Percentiles rank a stretch among this genome's conserved stretches.
Evolutionary conservation across 768 basidiomycete genomes (phyloP).

Genomic region (Mycena haematopus): DNA sequence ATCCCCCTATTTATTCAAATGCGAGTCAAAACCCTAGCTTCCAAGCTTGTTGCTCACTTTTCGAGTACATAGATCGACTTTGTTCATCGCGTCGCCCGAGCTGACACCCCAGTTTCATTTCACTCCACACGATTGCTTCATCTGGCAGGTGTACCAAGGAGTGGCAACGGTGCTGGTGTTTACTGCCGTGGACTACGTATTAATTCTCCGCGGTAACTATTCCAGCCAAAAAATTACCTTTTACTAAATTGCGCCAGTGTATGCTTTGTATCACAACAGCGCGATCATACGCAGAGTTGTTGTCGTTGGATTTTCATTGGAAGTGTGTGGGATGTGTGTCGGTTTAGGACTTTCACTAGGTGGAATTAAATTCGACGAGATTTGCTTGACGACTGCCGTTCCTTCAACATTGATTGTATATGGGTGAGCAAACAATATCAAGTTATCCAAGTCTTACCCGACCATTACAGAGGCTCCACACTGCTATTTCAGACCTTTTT

Average conservation of each 20-base stretch:
- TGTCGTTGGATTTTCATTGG: constrained; percentile 35
- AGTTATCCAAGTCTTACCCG: not conserved
- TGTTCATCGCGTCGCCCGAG: constrained; percentile 42
- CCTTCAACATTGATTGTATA: constrained; percentile 41
- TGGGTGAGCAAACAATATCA: constrained; percentile 34
- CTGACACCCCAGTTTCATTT: constrained; percentile 44
- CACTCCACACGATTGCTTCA: constrained; percentile 47
- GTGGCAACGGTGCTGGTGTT: constrained; percentile 39
- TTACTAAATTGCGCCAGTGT: constrained; percentile 39
- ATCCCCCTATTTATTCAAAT: constrained; percentile 44
- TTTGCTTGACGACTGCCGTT: constrained; percentile 38
- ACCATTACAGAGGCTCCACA: constrained; percentile 36
- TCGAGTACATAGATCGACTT: constrained; percentile 36
- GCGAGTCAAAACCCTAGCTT: constrained; percentile 32
- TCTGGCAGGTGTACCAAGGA: constrained; percentile 53
- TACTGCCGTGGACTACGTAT: constrained; percentile 43
- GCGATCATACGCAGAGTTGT: constrained; percentile 36
- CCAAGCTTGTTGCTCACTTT: not conserved
- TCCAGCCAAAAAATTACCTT: too few species aligned
- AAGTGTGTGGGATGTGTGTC: constrained; percentile 40
- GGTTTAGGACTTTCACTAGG: constrained; percentile 40
- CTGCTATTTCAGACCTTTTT: constrained; percentile 47
- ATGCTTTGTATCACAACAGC: constrained; percentile 48
- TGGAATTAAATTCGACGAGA: constrained; percentile 40
- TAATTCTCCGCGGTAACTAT: constrained; percentile 46